Evolutionary conservation across 306 rosid species (phyloP), one percentile per base, ranked within the genome.

Genomic region (Vigna radiata): DNA sequence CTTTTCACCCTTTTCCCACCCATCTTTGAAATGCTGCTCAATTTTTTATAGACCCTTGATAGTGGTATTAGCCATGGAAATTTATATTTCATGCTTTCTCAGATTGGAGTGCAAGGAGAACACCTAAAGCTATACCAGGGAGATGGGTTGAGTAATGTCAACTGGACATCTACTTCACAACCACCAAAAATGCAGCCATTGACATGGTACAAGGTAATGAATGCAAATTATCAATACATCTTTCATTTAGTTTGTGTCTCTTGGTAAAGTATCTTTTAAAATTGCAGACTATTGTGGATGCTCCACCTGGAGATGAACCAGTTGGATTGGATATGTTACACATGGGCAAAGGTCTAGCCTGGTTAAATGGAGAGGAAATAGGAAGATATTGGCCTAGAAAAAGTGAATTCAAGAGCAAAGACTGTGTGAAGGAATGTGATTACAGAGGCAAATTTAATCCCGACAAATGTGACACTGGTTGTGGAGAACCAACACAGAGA

Each of bases 311-410:
- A 58, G 74, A 91, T 46, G 97, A 91, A 48, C 98, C 98, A 1
- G 77, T 94, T 72, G 98, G 95, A 75, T 82, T 94, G 81, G 98
- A 94, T 88, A 94, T 94, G 98, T 58, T 89, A 75, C 82, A 87
- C 43, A 91, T 91, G 98, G 98, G 98, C 48, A 94, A 94, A 85
- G 98, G 97, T 81, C 87, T 92, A 58, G 98, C 96, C 70, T 94
- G 98, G 98, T 84, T 94, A 83, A 94, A 94, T 70, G 98, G 97
- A 61, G 97, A 94, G 88, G 97, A 92, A 89, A 90, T 94, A 17
- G 98, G 98, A 85, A 89, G 97, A 91, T 94, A 90, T 82, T 94
- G 97, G 96, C 90, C 98, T 10, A 78, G 93, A 83, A 76, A 39
- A 80, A 90, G 79, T 27, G 82, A 72, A 85, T 86, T 88, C 87